Evolutionary conservation across 2,329 filamentous ascomycete species (phyloP).

Genomic region (Endothia cerciana): DNA sequence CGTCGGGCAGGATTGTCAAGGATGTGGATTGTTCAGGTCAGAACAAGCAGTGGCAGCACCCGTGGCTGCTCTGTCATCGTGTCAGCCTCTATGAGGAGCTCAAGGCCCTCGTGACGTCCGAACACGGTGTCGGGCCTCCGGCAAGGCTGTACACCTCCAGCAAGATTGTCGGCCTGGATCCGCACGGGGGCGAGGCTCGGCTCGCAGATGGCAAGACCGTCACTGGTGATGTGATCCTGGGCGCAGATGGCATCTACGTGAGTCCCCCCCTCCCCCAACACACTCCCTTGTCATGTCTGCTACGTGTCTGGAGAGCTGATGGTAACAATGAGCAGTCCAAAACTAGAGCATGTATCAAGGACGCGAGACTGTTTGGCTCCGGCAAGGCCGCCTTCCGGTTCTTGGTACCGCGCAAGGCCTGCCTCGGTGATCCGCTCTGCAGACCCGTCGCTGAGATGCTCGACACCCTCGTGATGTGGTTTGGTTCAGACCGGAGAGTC

Average conservation of each 20-base stretch:
- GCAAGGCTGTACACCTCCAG: slow-evolving; percentile 44
- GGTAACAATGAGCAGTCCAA: slow-evolving; percentile 32
- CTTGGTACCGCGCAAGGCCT: slow-evolving; percentile 46
- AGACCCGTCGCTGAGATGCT: slow-evolving; percentile 37
- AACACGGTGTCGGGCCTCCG: slow-evolving; percentile 41
- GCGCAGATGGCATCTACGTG: slow-evolving; percentile 56
- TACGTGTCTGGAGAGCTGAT: neutral
- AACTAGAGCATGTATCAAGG: slow-evolving; percentile 35
- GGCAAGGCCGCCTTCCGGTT: slow-evolving; percentile 64
- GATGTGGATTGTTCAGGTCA: slow-evolving; percentile 40
- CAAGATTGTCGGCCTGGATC: slow-evolving; percentile 48
- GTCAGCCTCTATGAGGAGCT: slow-evolving; percentile 56
- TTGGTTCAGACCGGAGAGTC: slow-evolving; percentile 46
- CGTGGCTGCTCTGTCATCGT: slow-evolving; percentile 57
- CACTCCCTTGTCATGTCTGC: too few relatives aligned
- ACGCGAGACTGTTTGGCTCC: slow-evolving; percentile 43
- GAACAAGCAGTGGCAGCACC: slow-evolving; percentile 54
- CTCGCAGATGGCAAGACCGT: slow-evolving; percentile 48
- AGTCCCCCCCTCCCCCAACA: neutral
- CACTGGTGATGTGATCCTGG: slow-evolving; percentile 53
- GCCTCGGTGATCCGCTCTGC: slow-evolving; percentile 40
- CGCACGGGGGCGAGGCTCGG: slow-evolving; percentile 42
- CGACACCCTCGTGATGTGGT: slow-evolving; percentile 45
- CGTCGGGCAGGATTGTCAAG: slow-evolving; percentile 31
- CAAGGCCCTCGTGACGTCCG: slow-evolving; percentile 47